Conservation (phyloP, 169 alveolate species). For the Eimeria brunetti region DNA sequence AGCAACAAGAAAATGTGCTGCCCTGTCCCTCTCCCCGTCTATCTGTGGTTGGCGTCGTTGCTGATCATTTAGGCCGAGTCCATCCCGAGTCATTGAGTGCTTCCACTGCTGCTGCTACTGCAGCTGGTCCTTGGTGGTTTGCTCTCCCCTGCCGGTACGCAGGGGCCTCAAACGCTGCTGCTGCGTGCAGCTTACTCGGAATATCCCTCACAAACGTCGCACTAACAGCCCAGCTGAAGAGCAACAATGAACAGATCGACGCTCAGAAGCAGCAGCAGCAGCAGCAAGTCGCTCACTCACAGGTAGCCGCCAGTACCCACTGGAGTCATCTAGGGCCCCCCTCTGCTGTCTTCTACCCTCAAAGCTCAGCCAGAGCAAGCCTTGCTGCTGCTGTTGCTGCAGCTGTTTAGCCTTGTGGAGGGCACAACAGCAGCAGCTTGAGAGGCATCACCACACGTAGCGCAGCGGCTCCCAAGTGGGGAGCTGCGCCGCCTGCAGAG, state of each 20-base stretch:
- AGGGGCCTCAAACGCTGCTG: neutral
- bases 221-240: neutral
- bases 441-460: neutral
- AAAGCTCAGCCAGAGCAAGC: neutral
- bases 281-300: neutral
- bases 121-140: neutral
- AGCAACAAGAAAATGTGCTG: slow-evolving; percentile 4
- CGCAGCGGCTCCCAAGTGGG: neutral
- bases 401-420: slow-evolving; percentile 1
- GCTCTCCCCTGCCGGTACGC: neutral
- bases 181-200: neutral
- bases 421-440: neutral
- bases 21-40: slow-evolving; percentile 10
- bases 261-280: neutral
- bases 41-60: neutral
- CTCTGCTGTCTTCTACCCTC: neutral
- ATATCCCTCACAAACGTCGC: neutral
- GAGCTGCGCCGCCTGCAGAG: neutral
- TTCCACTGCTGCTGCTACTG: neutral
- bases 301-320: neutral
- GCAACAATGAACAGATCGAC: neutral
- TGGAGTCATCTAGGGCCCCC: neutral
- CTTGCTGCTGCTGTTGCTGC: neutral
- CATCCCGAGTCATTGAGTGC: neutral
- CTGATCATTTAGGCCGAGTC: neutral